Conservation (phyloP, 441 rosid species). For the Adansonia rubrostipa region DNA sequence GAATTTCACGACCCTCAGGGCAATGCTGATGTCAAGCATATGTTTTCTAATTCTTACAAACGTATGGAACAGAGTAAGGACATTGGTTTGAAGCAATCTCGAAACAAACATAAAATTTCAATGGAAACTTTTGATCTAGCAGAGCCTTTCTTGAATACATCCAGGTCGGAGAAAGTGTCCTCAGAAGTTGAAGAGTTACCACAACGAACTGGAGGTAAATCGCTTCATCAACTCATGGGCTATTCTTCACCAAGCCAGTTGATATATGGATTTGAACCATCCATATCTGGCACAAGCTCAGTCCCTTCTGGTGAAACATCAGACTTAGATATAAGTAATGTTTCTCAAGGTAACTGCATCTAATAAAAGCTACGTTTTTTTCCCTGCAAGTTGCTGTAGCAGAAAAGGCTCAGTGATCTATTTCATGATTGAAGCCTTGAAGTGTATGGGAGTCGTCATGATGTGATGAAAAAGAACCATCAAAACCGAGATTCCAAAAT, state of each 20-base stretch:
- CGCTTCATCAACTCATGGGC: conserved; percentile 90
- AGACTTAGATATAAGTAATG: conserved; percentile 6
- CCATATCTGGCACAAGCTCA: conserved; percentile 29
- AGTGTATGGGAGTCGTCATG: neutral
- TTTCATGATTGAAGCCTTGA: neutral
- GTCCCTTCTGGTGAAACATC: neutral
- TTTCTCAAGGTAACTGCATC: conserved; percentile 15
- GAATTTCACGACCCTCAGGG: conserved; percentile 27
- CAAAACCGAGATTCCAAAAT: neutral
- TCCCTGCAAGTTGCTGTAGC: neutral
- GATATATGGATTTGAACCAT: conserved; percentile 32
- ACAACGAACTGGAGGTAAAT: conserved; percentile 50
- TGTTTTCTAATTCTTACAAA: conserved; percentile 28
- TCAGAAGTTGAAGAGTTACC: conserved; percentile 51
- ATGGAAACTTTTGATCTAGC: conserved; percentile 37
- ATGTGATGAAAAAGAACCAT: neutral
- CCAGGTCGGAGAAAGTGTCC: conserved; percentile 38
- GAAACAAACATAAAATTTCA: conserved; percentile 37
- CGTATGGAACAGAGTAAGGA: conserved; percentile 34
- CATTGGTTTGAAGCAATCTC: conserved; percentile 33
- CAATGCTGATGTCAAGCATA: conserved; percentile 30
- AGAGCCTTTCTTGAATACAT: conserved; percentile 32
- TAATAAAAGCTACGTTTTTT: neutral
- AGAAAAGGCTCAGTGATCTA: neutral
- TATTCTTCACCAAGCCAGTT: conserved; percentile 72